These are phyloP conservation scores for Phytophthora sp. DNA, from an alignment of 352 stramenopile genomes.

Conservation along the genomic window DNA sequence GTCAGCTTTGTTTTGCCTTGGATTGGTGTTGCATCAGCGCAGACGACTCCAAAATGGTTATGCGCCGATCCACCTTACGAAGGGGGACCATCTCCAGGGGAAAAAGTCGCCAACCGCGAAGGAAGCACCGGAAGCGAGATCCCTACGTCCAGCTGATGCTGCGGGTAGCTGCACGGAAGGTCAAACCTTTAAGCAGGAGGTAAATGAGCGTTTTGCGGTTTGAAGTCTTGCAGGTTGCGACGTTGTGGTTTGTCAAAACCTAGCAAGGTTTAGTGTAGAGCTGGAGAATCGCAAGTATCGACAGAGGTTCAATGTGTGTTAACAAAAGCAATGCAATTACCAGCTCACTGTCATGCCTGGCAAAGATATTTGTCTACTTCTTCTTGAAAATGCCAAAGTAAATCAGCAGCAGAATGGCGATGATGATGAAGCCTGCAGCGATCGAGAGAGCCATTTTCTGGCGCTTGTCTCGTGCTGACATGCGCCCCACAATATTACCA, in stretches of 20 bases:
- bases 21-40: constrained; percentile 60
- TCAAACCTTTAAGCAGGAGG: constrained; percentile 57
- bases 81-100: constrained; percentile 45
- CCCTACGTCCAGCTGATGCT: constrained; percentile 39
- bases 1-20: constrained; percentile 48
- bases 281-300: neutral
- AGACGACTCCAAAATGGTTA: constrained; percentile 71
- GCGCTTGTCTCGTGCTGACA: constrained; percentile 86
- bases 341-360: constrained; percentile 7
- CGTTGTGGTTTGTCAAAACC: too few relatives aligned
- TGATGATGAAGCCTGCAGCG: constrained; percentile 77
- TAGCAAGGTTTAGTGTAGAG: neutral
- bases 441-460: constrained; percentile 74
- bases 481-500: constrained; percentile 84
- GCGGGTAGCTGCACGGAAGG: constrained; percentile 37
- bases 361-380: constrained; percentile 34
- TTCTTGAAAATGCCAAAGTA: constrained; percentile 92
- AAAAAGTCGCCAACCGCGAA: constrained; percentile 31
- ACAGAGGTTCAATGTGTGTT: constrained; percentile 7
- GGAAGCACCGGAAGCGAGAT: constrained; percentile 28
- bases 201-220: constrained; percentile 72
- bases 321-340: constrained; percentile 34
- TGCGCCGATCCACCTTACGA: constrained; percentile 52
- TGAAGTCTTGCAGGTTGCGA: constrained; percentile 29
- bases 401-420: constrained; percentile 87